A percentile compares a stretch with the other conserved stretches of the same genome.
Conservation (phyloP, 768 basidiomycete species). For the Trametes cingulata region DNA sequence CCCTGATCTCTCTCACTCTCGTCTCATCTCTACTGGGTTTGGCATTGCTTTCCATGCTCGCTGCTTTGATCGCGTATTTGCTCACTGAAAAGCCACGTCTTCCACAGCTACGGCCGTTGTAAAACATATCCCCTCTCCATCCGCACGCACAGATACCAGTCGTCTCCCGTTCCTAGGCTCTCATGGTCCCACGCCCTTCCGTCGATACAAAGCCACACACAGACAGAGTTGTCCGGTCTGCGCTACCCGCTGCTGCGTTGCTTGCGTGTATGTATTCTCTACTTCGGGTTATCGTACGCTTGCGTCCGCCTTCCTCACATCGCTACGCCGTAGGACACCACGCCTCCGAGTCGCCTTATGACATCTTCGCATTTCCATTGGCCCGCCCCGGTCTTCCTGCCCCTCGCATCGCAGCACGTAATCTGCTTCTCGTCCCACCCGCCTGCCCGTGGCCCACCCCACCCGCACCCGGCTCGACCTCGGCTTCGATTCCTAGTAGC, state of each 20-base stretch:
- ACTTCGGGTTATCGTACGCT: slow-evolving; percentile 14
- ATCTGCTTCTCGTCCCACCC: background rate
- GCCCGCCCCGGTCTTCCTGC: background rate
- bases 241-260: slow-evolving; percentile 1
- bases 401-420: background rate
- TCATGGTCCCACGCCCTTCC: background rate
- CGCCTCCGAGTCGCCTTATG: background rate
- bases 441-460: background rate
- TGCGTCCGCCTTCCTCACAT: slow-evolving; percentile 1
- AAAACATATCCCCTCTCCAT: slow-evolving; percentile 4
- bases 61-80: slow-evolving; percentile 5
- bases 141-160: slow-evolving; percentile 7
- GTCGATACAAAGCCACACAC: background rate
- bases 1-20: background rate
- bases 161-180: background rate
- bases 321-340: slow-evolving; percentile 1
- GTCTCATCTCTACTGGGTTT: background rate
- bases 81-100: slow-evolving; percentile 11
- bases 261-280: slow-evolving; percentile 10
- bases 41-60: background rate
- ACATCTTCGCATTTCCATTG: background rate
- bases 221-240: background rate
- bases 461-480: slow-evolving; percentile 3
- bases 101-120: slow-evolving; percentile 14
- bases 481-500: slow-evolving; percentile 13